A percentile compares a stretch with the other conserved stretches of the same genome.
phyloP scores from a whole-genome alignment of 2,329 filamentous ascomycete genomes.

The Trichophyton equinum region DNA sequence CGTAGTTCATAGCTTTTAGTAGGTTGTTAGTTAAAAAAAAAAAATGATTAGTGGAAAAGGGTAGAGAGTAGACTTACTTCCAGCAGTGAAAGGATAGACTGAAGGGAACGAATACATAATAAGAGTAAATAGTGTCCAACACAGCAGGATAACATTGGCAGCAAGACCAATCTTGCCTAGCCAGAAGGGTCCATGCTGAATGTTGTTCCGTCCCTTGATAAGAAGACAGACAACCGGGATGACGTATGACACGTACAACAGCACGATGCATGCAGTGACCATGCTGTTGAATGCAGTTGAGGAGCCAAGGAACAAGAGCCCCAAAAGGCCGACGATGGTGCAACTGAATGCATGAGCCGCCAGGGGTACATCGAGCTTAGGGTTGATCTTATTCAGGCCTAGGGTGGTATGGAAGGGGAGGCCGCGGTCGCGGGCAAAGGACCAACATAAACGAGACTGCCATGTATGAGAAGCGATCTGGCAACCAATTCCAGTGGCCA shows the following conservation, averaged over 20 bases:
- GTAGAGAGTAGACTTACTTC: conserved; percentile 21
- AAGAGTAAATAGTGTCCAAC: conserved; percentile 39
- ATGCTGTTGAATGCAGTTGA: conserved; percentile 33
- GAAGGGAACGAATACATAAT: conserved; percentile 36
- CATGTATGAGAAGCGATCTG: conserved; percentile 39
- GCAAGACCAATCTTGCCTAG: conserved; percentile 33
- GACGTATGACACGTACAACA: conserved; percentile 38
- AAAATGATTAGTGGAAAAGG: no score
- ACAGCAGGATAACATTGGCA: conserved; percentile 33
- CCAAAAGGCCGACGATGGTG: conserved; percentile 34
- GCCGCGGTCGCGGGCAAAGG: conserved; percentile 41
- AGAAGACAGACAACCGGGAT: conserved; percentile 38
- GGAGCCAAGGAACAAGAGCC: conserved; percentile 36
- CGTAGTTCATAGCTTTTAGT: conserved; percentile 32
- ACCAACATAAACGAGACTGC: conserved; percentile 41
- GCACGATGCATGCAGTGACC: conserved; percentile 34
- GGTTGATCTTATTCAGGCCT: conserved; percentile 29
- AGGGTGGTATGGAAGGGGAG: conserved; percentile 32
- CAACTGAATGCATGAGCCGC: conserved; percentile 34
- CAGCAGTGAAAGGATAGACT: conserved; percentile 22
- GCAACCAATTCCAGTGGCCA: conserved; percentile 38
- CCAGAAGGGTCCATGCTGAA: conserved; percentile 38
- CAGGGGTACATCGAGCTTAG: conserved; percentile 33
- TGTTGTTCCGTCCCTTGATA: conserved; percentile 33
- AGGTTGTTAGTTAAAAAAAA: background rate